Base-by-base conservation (phyloP, 768 basidiomycete genomes). In the Imleria badia region DNA sequence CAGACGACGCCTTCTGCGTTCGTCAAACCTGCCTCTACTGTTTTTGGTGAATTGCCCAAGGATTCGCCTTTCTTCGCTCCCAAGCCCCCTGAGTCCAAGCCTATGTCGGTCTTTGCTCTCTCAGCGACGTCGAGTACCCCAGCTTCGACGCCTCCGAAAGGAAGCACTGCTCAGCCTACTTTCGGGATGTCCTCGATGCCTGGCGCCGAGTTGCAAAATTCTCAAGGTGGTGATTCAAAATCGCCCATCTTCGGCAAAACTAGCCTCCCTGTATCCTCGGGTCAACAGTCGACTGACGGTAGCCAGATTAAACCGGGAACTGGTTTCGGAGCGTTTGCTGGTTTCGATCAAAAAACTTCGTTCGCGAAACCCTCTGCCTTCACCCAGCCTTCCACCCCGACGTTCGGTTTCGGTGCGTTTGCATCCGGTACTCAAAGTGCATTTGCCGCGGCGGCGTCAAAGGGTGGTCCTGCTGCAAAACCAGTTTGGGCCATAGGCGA, bases 41-140 rank as follows among this genome's bases (percentile, higher is more conserved):
- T 66, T 45, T 74, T 72, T 42, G 71, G 69, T 34, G 62, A 65
- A 44, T 60, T 73, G 5, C 68, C 78, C 4, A 68, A 67, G 23
- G 66, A 75, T 38, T 86, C 84, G 8, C 83, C 84, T 4, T 86
- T 85, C 66, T 78, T 79, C 65, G 78, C 79, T 10, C 72, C 67
- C 8, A 64, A 65, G 45, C 38, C 50, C 22, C 58, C 68, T 1
- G 74, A 71, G 41, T 52, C 72, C 2, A 64, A 74, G 23, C 59
- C 70, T 9, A 70, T 73, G 12, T 75, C 78, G 14, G 76, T 68
- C 2, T 78, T 84, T 54, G 60, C 67, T 51, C 62, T 56, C n/a
- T 45, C 54, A n/a, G 19, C 60, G 17, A 43, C 47, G 0, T 20
- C 65, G 3, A 31, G 48, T 43, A 57, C 70, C 10, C 55, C 66